A percentile compares a stretch with the other conserved stretches of the same genome.
Evolutionary conservation across 192 early-diverging fungal species (phyloP).

Genomic region (Jimgerdemannia flammicorona): DNA sequence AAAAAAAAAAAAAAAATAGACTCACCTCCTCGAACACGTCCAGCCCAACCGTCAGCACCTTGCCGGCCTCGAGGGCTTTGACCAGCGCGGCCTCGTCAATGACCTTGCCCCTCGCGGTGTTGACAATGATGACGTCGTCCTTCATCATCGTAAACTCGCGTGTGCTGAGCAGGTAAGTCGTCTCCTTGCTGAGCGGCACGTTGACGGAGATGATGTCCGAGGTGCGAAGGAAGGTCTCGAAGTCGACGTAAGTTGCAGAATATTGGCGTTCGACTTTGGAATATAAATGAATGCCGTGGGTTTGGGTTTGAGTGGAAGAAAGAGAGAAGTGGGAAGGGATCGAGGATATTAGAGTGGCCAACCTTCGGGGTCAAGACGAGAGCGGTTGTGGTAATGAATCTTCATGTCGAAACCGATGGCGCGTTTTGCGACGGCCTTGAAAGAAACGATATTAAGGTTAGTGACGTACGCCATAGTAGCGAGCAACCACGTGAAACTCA

Average conservation of each 20-base stretch:
- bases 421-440: constrained; percentile 42
- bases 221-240: constrained; percentile 43
- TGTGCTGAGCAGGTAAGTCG: constrained; percentile 34
- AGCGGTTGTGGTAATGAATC: constrained; percentile 47
- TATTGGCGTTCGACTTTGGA: constrained; percentile 38
- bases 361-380: constrained; percentile 34
- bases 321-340: neutral
- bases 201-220: constrained; percentile 47
- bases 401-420: constrained; percentile 43
- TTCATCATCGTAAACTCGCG: constrained; percentile 48
- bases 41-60: constrained; percentile 29
- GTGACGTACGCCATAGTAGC: neutral
- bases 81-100: constrained; percentile 48
- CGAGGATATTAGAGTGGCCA: neutral
- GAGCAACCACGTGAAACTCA: neutral
- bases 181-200: constrained; percentile 37
- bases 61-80: constrained; percentile 43
- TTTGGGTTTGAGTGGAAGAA: neutral
- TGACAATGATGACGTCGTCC: constrained; percentile 42
- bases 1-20: neutral
- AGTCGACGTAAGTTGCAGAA: constrained; percentile 39
- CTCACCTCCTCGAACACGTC: constrained; percentile 26
- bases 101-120: constrained; percentile 44
- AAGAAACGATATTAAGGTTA: neutral
- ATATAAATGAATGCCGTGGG: no score